Evolutionary conservation across 2,329 filamentous ascomycete genomes (phyloP), one percentile per base, ranked within the genome.

Genomic region (Fusarium nisikadoi): DNA sequence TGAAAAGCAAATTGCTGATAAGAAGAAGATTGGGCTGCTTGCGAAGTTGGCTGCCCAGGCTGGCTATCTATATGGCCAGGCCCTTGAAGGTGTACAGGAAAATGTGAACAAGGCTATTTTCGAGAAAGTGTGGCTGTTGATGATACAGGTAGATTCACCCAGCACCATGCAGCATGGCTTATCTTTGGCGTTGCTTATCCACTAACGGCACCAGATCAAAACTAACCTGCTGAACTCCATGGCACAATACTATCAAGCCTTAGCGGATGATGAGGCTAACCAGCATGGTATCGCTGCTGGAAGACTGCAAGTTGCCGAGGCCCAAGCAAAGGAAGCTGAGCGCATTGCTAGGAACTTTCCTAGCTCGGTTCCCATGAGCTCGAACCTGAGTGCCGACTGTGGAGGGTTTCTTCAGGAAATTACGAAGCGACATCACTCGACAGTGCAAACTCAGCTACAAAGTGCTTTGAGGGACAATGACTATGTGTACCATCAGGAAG

Each of bases 1-100:
- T 35, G 97, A 99, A 83, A 98, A 98, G 84, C 96, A 98, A 82
- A 90, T 97, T 71, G 88, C 91, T 19, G 96, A 98, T 80, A 90
- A 93, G 72, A 99, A 98, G 84, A 99, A 98, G 83, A 90, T 94
- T 33, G 95, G 93, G 11, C 85, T 99, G 71, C 84, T 99, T 70
- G 97, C 96, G 8, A 99, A 99, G 81, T 85, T 99, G 61, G 94
- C 96, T 19, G 94, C 94, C 62, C 96, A 99, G 78, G 93, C 95
- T 5, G 93, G 92, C 7, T 95, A 94, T 79, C 84, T 99, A 6
- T 99, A 98, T 79, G 86, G 89, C 1, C 95, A 98, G 79, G 94
- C 94, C 3, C 88, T 92, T 1, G 96, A 99, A 79, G 95, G 94
- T 12, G 91, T 94, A 16, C 94, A 98, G 79, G 95, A 98, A 62